A percentile compares a stretch with the other conserved stretches of the same genome.
Evolutionary conservation across 371 early-diverging fungal species (phyloP).

Genomic region (Mortierella sp.): DNA sequence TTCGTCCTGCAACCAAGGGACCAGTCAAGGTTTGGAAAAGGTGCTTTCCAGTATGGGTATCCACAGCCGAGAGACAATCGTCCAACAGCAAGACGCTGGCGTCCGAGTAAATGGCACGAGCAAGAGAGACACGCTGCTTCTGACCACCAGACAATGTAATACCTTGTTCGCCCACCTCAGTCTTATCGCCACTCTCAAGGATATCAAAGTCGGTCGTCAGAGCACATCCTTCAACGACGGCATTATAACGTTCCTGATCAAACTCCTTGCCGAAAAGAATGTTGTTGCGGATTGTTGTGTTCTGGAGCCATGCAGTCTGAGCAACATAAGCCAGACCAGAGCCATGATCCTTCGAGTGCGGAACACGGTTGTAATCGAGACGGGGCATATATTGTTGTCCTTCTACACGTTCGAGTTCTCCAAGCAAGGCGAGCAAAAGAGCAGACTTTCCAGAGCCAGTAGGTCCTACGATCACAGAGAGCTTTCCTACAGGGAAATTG

Average conservation of each 20-base stretch:
- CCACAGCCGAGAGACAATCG: conserved; percentile 87
- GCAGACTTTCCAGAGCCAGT: conserved; percentile 88
- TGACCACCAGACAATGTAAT: conserved; percentile 84
- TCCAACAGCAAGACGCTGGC: conserved; percentile 82
- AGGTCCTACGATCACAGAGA: conserved; percentile 83
- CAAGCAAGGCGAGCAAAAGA: conserved; percentile 73
- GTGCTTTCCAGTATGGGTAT: conserved; percentile 90
- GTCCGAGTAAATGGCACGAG: conserved; percentile 84
- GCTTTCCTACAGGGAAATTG: conserved; percentile 67
- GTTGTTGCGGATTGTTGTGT: conserved; percentile 86
- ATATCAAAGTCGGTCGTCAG: conserved; percentile 80
- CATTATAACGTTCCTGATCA: conserved; percentile 72
- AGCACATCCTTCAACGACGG: conserved; percentile 73
- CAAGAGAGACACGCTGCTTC: conserved; percentile 84
- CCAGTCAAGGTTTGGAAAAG: conserved; percentile 76
- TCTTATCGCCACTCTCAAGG: conserved; percentile 87
- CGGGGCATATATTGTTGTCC: conserved; percentile 65
- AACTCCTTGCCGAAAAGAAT: conserved; percentile 84
- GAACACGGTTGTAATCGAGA: conserved; percentile 34
- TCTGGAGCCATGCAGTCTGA: conserved; percentile 91
- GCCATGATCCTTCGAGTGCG: conserved; percentile 33
- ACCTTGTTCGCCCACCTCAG: conserved; percentile 93
- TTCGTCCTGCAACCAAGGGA: conserved; percentile 77
- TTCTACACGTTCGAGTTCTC: conserved; percentile 61
- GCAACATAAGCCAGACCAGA: conserved; percentile 80